A percentile compares a stretch with the other conserved stretches of the same genome.
Evolutionary conservation across 306 rosid genomes (phyloP).

Genomic region (Acacia crassicarpa): DNA sequence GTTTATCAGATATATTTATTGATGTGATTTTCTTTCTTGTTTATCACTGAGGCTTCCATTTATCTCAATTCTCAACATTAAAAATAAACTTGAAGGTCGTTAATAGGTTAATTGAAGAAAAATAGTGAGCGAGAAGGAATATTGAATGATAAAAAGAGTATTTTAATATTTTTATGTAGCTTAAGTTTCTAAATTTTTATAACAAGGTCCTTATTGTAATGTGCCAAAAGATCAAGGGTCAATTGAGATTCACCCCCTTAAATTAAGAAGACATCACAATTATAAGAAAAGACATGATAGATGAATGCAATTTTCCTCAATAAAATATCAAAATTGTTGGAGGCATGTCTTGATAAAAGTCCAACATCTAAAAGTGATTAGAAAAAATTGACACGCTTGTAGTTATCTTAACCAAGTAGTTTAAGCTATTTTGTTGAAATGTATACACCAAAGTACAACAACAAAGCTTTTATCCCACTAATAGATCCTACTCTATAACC

Average conservation of each 20-base stretch:
- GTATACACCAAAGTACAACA: too few species aligned
- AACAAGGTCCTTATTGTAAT: background rate
- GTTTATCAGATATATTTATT: background rate
- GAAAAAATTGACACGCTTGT: too few species aligned
- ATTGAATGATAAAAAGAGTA: background rate
- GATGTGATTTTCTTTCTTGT: background rate
- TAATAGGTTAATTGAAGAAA: background rate
- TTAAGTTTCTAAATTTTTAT: background rate
- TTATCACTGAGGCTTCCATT: background rate
- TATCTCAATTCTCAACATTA: background rate
- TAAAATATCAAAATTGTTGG: too few species aligned
- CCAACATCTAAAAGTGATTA: too few species aligned
- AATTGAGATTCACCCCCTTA: background rate
- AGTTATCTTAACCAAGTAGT: too few species aligned
- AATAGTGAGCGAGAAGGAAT: background rate
- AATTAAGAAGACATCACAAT: background rate
- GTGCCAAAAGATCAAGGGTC: background rate
- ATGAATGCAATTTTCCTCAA: too few species aligned
- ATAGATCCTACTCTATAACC: too few species aligned
- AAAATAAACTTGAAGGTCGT: background rate
- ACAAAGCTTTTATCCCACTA: too few species aligned
- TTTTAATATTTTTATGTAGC: background rate
- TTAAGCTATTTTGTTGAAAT: too few species aligned
- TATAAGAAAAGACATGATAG: background rate
- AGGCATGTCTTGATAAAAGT: too few species aligned